These are phyloP conservation scores for Entomortierella beljakovae DNA, from an alignment of 192 early-diverging fungal species.

Conservation along the genomic window DNA sequence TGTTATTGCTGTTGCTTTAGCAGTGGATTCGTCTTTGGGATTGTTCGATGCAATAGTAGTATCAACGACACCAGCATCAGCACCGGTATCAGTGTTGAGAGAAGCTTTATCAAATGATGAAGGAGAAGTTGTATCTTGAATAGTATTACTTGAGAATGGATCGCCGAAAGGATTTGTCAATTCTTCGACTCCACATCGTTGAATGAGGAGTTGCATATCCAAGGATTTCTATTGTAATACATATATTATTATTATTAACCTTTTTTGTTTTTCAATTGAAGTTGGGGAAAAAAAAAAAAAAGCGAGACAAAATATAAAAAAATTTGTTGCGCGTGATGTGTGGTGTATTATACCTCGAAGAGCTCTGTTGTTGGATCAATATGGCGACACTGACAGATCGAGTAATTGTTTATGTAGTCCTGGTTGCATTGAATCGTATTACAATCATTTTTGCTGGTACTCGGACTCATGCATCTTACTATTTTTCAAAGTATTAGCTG, in stretches of 20 bases:
- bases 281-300: not conserved
- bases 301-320: too few species aligned
- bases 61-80: too few species aligned
- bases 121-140: slow-evolving; percentile 19
- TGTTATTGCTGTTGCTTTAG: too few species aligned
- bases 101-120: not conserved
- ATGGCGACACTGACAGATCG: slow-evolving; percentile 27
- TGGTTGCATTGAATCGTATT: slow-evolving; percentile 40
- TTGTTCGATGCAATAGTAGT: too few species aligned
- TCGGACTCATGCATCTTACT: slow-evolving; percentile 36
- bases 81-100: too few species aligned
- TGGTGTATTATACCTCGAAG: not conserved
- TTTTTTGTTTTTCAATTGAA: too few species aligned
- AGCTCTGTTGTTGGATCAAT: not conserved
- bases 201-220: slow-evolving; percentile 26
- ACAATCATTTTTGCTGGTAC: slow-evolving; percentile 14
- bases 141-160: slow-evolving; percentile 17
- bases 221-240: slow-evolving; percentile 3
- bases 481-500: not conserved
- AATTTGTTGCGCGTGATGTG: too few species aligned
- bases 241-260: too few species aligned
- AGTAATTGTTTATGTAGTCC: slow-evolving; percentile 26
- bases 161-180: slow-evolving; percentile 41
- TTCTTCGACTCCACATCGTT: slow-evolving; percentile 10
- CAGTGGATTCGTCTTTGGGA: too few species aligned